Evolutionary conservation across 768 basidiomycete species (phyloP).

Genomic region (Kwoniella dejecticola): DNA sequence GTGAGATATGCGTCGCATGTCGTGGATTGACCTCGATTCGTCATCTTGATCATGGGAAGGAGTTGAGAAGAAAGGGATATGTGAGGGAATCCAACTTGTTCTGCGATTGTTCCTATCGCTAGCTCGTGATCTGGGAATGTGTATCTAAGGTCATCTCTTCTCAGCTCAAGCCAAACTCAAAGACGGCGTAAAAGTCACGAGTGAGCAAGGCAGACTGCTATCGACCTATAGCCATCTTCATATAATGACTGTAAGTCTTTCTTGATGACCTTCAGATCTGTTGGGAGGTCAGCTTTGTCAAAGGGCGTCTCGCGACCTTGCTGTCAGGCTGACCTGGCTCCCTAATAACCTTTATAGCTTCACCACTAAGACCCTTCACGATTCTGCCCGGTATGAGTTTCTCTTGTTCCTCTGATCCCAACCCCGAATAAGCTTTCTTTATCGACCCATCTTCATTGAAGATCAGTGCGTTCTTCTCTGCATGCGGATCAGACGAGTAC

Average conservation of each 20-base stretch:
- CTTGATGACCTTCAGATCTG: conserved; percentile 56
- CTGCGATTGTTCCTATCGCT: conserved; percentile 70
- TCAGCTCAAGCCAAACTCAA: too few species aligned
- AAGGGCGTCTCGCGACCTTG: not conserved
- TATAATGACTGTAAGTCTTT: conserved; percentile 70
- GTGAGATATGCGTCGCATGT: conserved; percentile 51
- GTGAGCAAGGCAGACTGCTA: conserved; percentile 87
- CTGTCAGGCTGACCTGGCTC: conserved; percentile 63
- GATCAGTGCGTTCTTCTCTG: conserved; percentile 72
- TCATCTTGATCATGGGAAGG: conserved; percentile 39
- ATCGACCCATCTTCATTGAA: conserved; percentile 75
- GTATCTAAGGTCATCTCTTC: conserved; percentile 29
- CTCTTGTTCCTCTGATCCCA: conserved; percentile 66
- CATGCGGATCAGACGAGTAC: conserved; percentile 83
- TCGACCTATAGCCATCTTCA: conserved; percentile 77
- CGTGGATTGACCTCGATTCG: conserved; percentile 44
- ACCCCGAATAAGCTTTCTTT: conserved; percentile 69
- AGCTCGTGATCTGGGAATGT: conserved; percentile 85
- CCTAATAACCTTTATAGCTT: conserved; percentile 80
- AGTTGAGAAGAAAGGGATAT: conserved; percentile 74
- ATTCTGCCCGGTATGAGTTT: conserved; percentile 59
- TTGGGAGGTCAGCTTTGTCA: not conserved
- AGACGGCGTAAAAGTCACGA: conserved; percentile 67
- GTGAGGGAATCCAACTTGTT: conserved; percentile 80
- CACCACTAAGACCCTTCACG: conserved; percentile 79